These are phyloP conservation scores for Colletotrichum eleusines DNA, from an alignment of 2,329 filamentous ascomycete genomes.

Conservation along the genomic window DNA sequence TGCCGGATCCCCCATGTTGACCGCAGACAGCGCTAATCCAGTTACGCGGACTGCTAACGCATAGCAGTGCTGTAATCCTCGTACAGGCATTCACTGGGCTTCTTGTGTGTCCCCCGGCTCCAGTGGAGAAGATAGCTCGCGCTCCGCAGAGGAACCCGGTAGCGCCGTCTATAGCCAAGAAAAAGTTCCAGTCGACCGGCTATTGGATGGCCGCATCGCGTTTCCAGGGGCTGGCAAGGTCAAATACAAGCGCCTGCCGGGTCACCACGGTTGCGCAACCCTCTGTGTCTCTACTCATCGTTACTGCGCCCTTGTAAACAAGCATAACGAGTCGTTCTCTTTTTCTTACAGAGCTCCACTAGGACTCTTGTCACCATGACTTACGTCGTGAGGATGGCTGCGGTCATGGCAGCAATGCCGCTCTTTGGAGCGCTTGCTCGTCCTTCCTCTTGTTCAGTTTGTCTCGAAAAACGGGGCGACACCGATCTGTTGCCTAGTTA, in stretches of 20 bases:
- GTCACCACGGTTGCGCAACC: conserved; percentile 13
- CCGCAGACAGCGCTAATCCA: not conserved
- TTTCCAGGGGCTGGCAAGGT: conserved; percentile 1
- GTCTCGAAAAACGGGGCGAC: conserved; percentile 16
- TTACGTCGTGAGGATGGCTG: conserved; percentile 30
- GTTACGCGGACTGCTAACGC: not conserved
- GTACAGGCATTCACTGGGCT: conserved; percentile 13
- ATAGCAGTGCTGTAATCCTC: not conserved
- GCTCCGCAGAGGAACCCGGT: conserved; percentile 24
- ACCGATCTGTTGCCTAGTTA: conserved; percentile 41
- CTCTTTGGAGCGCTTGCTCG: conserved; percentile 33
- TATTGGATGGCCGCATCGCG: conserved; percentile 19
- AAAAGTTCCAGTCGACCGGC: not conserved
- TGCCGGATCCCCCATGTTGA: not conserved
- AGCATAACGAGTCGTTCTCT: conserved; percentile 18
- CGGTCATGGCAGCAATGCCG: conserved; percentile 36
- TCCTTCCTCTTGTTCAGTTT: conserved; percentile 25
- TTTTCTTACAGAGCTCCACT: conserved; percentile 1
- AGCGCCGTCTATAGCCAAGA: not conserved
- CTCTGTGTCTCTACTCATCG: conserved; percentile 19
- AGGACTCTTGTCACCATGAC: conserved; percentile 21
- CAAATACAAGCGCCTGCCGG: conserved; percentile 29
- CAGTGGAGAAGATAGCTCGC: conserved; percentile 22
- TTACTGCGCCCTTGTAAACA: conserved; percentile 26
- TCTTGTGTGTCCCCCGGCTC: conserved; percentile 23